Base-by-base conservation (phyloP, 306 rosid species). In the Prosopis cineraria region DNA sequence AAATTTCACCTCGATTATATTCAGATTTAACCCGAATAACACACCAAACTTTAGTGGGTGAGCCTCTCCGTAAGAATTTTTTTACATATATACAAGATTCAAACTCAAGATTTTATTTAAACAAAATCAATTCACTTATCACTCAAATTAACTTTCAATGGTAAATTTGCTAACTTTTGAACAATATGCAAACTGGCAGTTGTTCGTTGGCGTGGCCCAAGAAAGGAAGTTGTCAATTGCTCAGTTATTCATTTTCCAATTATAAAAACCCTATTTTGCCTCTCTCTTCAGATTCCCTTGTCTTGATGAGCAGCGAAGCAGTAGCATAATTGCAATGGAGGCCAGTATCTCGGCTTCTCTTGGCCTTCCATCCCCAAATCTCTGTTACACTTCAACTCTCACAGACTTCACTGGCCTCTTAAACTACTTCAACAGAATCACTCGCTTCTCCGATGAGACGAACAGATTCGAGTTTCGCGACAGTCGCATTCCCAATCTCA, bases 291-390 rank as follows among this genome's bases (percentile, higher is more conserved):
- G 27, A 13, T 25, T 56, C 40, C 0, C 17, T 12, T 5, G n/a
- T 5, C 11, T 10, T 14, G 40, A 31, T 30, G 40, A 16, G 41
- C 39, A 0, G 71, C 10, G 50, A 65, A n/a, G 70, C 19, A 7
- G 11, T 24, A 13, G 16, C 53, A 0, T 58, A 33, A 29, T 43
- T 30, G 66, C 73, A 6, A 91, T 95, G 98, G 99, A 95, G 65
- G 78, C 86, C 67, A 84, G 90, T 14, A 81, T 95, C 83, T 89
- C 90, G 3, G 89, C 97, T 44, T 87, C 91, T 63, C 95, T 94
- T 1, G 91, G 91, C 77, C 88, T 94, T 30, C 88, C 86, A 1
- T 78, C 90, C 13, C 75, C 85, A 4, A 84, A 80, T 24, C 85
- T 84, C 33, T 52, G 67, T 69, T 48, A 72, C 48, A 13, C 55